Evolutionary conservation across 2,329 filamentous ascomycete species (phyloP).

Genomic region (Nemania sp.): DNA sequence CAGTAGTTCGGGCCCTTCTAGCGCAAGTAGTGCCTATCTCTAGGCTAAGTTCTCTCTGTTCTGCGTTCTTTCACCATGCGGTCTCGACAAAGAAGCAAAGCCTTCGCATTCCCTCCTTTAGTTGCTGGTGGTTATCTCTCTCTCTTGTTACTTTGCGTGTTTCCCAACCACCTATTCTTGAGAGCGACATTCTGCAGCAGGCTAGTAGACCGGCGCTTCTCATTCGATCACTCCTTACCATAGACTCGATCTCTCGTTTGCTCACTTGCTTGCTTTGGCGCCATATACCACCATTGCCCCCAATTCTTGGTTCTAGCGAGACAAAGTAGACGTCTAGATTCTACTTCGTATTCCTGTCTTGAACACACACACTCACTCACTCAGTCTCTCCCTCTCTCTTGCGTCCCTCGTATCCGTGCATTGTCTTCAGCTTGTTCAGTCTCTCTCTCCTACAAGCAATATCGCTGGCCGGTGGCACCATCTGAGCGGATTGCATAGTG

Average conservation of each 20-base stretch:
- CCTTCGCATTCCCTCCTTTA: constrained; percentile 3
- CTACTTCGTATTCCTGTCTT: too few species aligned
- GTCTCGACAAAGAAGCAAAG: constrained; percentile 3
- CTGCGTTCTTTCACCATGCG: neutral
- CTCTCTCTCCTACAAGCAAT: neutral
- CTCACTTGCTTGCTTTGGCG: neutral
- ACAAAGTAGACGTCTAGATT: too few species aligned
- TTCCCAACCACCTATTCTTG: constrained; percentile 4
- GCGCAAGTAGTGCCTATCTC: neutral
- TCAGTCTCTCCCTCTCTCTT: neutral
- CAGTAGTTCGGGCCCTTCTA: too few species aligned
- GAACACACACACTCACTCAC: neutral
- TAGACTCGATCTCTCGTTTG: neutral
- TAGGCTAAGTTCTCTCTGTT: neutral
- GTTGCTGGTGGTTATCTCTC: neutral
- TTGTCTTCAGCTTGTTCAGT: neutral
- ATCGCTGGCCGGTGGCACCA: constrained; percentile 11
- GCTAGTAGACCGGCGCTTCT: constrained; percentile 20
- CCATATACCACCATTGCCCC: neutral
- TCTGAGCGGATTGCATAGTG: constrained; percentile 6
- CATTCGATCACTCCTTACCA: constrained; percentile 2
- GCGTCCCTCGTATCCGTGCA: neutral
- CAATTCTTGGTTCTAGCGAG: too few species aligned
- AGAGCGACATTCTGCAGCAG: constrained; percentile 8
- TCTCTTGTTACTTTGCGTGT: neutral